Evolutionary conservation across 163 green algal species (phyloP).

Genomic region (Prototheca cutis): DNA sequence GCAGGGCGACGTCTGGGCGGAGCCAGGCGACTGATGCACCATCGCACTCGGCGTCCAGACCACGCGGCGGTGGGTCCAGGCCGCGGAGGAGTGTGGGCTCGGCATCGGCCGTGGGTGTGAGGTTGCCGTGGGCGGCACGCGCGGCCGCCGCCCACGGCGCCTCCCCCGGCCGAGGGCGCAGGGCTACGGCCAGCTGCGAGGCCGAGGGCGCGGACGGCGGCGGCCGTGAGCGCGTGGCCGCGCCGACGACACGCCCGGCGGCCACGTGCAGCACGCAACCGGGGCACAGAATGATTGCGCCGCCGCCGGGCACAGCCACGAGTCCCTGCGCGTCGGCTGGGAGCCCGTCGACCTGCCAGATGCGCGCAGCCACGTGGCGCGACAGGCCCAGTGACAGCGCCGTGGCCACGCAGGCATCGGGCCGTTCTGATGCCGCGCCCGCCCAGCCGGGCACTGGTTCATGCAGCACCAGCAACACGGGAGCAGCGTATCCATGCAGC

Average conservation of each 20-base stretch:
- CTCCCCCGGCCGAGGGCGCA: slow-evolving; percentile 26
- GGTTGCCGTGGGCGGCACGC: too few relatives aligned
- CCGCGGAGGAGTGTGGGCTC: too few relatives aligned
- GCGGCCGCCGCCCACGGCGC: too few relatives aligned
- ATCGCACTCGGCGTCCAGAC: slow-evolving; percentile 16
- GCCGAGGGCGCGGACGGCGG: too few relatives aligned
- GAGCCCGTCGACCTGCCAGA: slow-evolving; percentile 60
- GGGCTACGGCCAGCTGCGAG: slow-evolving; percentile 26
- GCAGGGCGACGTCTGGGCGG: slow-evolving; percentile 27
- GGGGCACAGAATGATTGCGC: slow-evolving; percentile 68
- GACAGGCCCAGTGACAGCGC: slow-evolving; percentile 70
- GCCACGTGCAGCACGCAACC: slow-evolving; percentile 65
- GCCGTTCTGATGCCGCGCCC: slow-evolving; percentile 33
- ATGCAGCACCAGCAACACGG: slow-evolving; percentile 79
- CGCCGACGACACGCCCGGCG: too few relatives aligned
- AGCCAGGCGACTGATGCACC: slow-evolving; percentile 43
- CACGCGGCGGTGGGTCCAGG: too few relatives aligned
- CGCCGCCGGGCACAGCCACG: slow-evolving; percentile 59
- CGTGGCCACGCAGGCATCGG: slow-evolving; percentile 65
- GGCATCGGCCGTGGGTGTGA: too few relatives aligned
- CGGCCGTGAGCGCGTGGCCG: slow-evolving; percentile 28
- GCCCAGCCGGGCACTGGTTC: slow-evolving; percentile 74
- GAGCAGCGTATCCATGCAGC: slow-evolving; percentile 83
- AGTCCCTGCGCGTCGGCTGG: slow-evolving; percentile 65
- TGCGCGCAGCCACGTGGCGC: slow-evolving; percentile 57